Evolutionary conservation across 2,329 filamentous ascomycete species (phyloP), one percentile per base, ranked within the genome.

Genomic region (Purpureocillium lavendulum): DNA sequence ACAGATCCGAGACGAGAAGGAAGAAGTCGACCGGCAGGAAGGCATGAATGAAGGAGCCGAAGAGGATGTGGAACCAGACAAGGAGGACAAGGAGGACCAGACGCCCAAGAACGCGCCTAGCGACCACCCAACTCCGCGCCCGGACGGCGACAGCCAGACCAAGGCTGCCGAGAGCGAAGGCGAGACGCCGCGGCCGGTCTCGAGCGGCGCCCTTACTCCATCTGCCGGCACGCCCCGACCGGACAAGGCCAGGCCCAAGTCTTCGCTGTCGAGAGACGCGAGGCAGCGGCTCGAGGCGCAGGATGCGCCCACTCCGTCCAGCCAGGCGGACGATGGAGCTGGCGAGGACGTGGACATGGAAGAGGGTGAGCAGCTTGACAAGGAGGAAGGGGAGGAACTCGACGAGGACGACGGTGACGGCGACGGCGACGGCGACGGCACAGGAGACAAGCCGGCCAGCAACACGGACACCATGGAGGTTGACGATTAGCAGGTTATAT

Each of bases 1-100:
- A 36, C 72, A 94, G 58, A 95, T 97, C 54, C 80, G 88, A 44
- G 89, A 95, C 54, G 90, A 96, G 69, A 94, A 95, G 65, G 89
- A 95, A 59, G 88, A 95, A 62, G 86, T 92, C 0, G 88, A 95
- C 62, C 72, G 87, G 32, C 76, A 87, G 40, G 87, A 94, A 60
- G 87, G 87, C 24, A 87, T 87, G 78, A 75, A 78, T 41, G 80
- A 79, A 47, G 81, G 79, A 35, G 75, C 69, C 13, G 81, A 82
- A 49, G 79, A 80, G 24, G 70, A 72, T 12, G 73, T 60, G 6
- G 73, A 73, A 14, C 29, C 29, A 4, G 29, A 30, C 11, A 30
- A 30, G 40, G 61, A 61, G 4, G 59, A 64, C 16, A 55, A 61
- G 26, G 64, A 61, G 2, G 73, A 67, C 10, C 64, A 67, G 33